A percentile compares a stretch with the other conserved stretches of the same genome.
Evolutionary conservation across 192 early-diverging fungal genomes (phyloP).

Genomic region (Neocallimastix lanati): DNA sequence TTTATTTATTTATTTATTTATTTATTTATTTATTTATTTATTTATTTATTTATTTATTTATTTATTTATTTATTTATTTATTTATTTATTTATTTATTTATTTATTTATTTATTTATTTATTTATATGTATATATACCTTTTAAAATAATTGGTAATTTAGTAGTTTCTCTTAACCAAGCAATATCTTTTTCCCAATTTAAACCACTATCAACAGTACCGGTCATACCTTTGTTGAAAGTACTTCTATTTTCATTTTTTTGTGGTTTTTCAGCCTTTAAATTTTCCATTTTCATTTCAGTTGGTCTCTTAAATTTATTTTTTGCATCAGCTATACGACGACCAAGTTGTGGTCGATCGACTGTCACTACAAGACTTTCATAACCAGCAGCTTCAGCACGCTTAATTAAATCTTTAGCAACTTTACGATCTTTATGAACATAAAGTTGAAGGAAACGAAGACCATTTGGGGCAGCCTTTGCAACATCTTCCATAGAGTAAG

Average conservation of each 20-base stretch:
- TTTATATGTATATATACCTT: background rate
- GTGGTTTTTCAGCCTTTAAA: conserved; percentile 3
- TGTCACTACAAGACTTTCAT: conserved; percentile 45
- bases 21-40: too few species aligned
- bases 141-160: conserved; percentile 1
- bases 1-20: too few species aligned
- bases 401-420: conserved; percentile 45
- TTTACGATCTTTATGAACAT: conserved; percentile 52
- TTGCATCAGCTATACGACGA: conserved; percentile 34
- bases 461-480: background rate
- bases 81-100: too few species aligned
- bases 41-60: too few species aligned
- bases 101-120: too few species aligned
- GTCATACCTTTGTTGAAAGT: conserved; percentile 1
- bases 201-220: conserved; percentile 7
- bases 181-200: conserved; percentile 8
- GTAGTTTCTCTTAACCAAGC: conserved; percentile 4
- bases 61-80: too few species aligned
- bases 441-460: conserved; percentile 35
- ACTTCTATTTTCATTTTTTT: conserved; percentile 1
- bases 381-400: conserved; percentile 54
- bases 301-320: conserved; percentile 40
- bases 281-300: conserved; percentile 31
- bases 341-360: conserved; percentile 36
- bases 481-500: conserved; percentile 44